Conservation (phyloP, 352 stramenopile species). For the Ochromonadaceae sp. region DNA sequence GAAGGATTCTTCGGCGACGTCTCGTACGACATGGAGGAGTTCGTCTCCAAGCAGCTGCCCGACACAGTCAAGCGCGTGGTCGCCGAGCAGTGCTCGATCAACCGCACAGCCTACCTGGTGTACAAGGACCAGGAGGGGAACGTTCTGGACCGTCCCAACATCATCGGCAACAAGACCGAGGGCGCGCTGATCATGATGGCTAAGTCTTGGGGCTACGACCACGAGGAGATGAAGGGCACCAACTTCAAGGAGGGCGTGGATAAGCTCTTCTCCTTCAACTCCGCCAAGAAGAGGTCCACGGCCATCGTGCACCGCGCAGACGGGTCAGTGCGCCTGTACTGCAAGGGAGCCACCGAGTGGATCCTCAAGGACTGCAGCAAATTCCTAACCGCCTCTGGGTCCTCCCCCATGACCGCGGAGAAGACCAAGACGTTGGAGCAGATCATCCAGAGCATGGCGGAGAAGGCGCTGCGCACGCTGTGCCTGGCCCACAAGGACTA, state of each 20-base stretch:
- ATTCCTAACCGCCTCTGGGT: neutral
- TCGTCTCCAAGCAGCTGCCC: neutral
- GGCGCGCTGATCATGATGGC: constrained; percentile 31
- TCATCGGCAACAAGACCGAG: constrained; percentile 34
- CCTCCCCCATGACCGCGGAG: neutral
- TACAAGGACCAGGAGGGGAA: constrained; percentile 30
- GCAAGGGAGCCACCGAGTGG: constrained; percentile 32
- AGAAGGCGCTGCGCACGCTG: constrained; percentile 60
- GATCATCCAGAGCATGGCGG: constrained; percentile 55
- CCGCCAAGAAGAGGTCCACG: constrained; percentile 52
- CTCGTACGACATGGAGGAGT: constrained; percentile 3
- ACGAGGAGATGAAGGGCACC: constrained; percentile 19
- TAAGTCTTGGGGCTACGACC: constrained; percentile 31
- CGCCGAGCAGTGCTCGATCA: constrained; percentile 45
- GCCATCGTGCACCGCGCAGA: constrained; percentile 30
- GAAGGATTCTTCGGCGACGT: constrained; percentile 56
- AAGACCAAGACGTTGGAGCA: neutral
- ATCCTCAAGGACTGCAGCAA: constrained; percentile 17
- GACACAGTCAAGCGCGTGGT: constrained; percentile 35
- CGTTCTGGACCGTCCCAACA: constrained; percentile 30
- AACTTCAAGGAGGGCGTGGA: constrained; percentile 13
- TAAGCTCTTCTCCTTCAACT: constrained; percentile 48
- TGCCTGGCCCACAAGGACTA: constrained; percentile 64
- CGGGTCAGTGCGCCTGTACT: constrained; percentile 27
- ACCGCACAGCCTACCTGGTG: constrained; percentile 47